phyloP scores from a whole-genome alignment of 1,284 basidiomycete genomes.

The Trametes sp. region DNA sequence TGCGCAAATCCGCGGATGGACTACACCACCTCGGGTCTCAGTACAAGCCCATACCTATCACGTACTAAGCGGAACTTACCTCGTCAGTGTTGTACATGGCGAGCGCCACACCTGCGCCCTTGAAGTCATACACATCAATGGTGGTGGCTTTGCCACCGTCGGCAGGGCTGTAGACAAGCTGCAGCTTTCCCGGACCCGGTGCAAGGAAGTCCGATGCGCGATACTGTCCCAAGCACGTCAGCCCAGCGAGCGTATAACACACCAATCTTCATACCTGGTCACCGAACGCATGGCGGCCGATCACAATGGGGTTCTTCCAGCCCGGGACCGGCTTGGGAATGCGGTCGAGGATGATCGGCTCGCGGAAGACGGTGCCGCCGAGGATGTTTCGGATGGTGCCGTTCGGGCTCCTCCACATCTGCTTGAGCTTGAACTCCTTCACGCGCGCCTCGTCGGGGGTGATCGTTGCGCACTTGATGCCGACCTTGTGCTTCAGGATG shows the following conservation, averaged over 20 bases:
- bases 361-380: slow-evolving; percentile 98
- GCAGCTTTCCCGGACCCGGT: slow-evolving; percentile 89
- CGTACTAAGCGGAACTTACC: slow-evolving; percentile 46
- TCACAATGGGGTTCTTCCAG: slow-evolving; percentile 96
- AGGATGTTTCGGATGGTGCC: slow-evolving; percentile 98
- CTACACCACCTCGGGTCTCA: slow-evolving; percentile 35
- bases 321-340: slow-evolving; percentile 96
- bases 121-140: slow-evolving; percentile 91
- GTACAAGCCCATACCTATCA: no score
- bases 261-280: slow-evolving; percentile 92
- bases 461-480: slow-evolving; percentile 98
- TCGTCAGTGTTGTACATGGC: slow-evolving; percentile 97
- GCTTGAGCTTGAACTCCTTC: slow-evolving; percentile 95
- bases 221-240: slow-evolving; percentile 53
- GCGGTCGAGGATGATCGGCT: slow-evolving; percentile 92
- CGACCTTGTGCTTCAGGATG: slow-evolving; percentile 89
- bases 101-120: slow-evolving; percentile 88
- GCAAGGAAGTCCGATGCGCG: slow-evolving; percentile 90
- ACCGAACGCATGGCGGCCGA: slow-evolving; percentile 97
- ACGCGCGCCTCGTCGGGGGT: slow-evolving; percentile 97
- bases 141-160: slow-evolving; percentile 71
- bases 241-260: slow-evolving; percentile 18
- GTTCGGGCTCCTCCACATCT: slow-evolving; percentile 98
- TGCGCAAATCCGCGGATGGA: slow-evolving; percentile 97
- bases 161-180: slow-evolving; percentile 85